Base-by-base conservation (phyloP, 2,329 filamentous ascomycete species). In the Clonostachys rosea region DNA sequence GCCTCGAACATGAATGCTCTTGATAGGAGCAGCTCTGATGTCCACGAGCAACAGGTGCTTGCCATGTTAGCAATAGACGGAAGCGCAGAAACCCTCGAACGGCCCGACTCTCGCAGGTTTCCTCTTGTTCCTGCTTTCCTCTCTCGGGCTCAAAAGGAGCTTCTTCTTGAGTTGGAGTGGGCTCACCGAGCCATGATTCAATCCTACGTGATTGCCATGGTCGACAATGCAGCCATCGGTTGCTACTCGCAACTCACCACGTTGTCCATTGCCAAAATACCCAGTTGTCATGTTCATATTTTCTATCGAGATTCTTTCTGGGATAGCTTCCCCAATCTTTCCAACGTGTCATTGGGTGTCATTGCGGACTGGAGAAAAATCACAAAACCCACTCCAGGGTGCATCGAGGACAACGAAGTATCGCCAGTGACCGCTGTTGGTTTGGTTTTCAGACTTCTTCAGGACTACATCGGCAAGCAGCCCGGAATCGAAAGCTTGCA, bases 111-210 rank as follows among this genome's bases (percentile, higher is more conserved):
- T 17, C 42, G 11, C n/a, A 33, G 33, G 34, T 30, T 14, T 35
- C 55, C 63, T 5, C 59, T 84, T n/a, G 71, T 75, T 39, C 83
- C 83, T 4, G 67, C 69, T 3, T 66, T 69, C 34, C 71, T 87
- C n/a, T 79, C 77, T 1, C 71, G 71, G 49, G 71, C 78, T n/a
- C 86, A 89, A 59, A 80, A 76, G 45, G 83, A 87, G 60, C 83
- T 86, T 79, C 63, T 89, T 2, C 65, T 85, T 36, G 84, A 88
- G 59, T 79, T 82, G 5, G 78, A 83, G 45, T 87, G 84, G 81
- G 83, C 83, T 7, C 83, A 88, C 52, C 71, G 78, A 46, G 84
- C 83, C 16, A 84, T 88, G 58, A 70, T 88, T 42, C 78, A 83
- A 43, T 85, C 84, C 1, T 88, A 84, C 54, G 76, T 83, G 52